These are phyloP conservation scores for Aspergillus niger DNA, from an alignment of 2,329 filamentous ascomycete species.

Conservation along the genomic window DNA sequence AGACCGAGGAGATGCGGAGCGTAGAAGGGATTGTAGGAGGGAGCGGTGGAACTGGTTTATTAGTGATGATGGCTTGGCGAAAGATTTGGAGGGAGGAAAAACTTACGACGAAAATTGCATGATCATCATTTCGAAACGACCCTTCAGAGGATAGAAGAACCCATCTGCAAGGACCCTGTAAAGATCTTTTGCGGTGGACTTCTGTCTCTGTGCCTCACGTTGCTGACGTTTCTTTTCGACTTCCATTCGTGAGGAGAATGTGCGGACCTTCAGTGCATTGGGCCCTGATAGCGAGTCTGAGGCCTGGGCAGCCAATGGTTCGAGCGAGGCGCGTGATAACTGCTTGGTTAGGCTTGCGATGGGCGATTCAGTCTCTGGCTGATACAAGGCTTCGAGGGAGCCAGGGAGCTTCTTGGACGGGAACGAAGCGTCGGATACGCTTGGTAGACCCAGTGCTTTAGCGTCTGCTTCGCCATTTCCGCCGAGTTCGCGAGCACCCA, in stretches of 20 bases:
- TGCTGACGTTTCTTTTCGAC: slow-evolving; percentile 58
- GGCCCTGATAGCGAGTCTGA: slow-evolving; percentile 80
- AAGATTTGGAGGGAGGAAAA: background rate
- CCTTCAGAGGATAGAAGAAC: slow-evolving; percentile 86
- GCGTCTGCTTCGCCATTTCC: slow-evolving; percentile 66
- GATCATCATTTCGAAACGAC: slow-evolving; percentile 70
- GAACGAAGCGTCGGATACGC: slow-evolving; percentile 57
- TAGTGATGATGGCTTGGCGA: background rate
- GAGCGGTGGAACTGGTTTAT: slow-evolving; percentile 34
- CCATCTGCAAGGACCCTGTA: slow-evolving; percentile 71
- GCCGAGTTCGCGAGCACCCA: slow-evolving; percentile 81
- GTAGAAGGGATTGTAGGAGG: slow-evolving; percentile 63
- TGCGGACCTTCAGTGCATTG: slow-evolving; percentile 82
- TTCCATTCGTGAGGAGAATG: slow-evolving; percentile 77
- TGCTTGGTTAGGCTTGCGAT: slow-evolving; percentile 69
- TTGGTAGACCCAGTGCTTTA: slow-evolving; percentile 35
- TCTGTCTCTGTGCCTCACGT: slow-evolving; percentile 49
- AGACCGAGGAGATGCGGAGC: slow-evolving; percentile 74
- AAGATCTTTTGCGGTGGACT: slow-evolving; percentile 72
- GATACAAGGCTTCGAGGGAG: slow-evolving; percentile 72
- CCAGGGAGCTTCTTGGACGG: slow-evolving; percentile 78
- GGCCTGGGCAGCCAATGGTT: slow-evolving; percentile 77
- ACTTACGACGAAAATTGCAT: slow-evolving; percentile 55
- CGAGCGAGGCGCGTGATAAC: slow-evolving; percentile 72
- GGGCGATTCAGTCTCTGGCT: slow-evolving; percentile 50